Evolutionary conservation across 2,329 filamentous ascomycete genomes (phyloP).

Genomic region (Aspergillus persii): DNA sequence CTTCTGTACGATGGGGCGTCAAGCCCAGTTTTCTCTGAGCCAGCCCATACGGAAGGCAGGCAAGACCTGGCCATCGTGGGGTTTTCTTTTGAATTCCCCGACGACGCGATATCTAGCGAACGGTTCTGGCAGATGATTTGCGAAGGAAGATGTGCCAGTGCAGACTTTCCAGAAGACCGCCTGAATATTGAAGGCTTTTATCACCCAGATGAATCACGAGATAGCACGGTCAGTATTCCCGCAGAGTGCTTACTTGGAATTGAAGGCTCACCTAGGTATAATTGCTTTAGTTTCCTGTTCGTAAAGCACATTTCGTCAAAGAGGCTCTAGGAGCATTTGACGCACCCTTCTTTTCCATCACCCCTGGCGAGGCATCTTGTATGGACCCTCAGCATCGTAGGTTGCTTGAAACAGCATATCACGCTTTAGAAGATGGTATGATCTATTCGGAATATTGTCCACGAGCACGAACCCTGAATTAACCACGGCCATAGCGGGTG

Average conservation of each 20-base stretch:
- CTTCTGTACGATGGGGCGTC: too few relatives aligned
- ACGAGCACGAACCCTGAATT: too few relatives aligned
- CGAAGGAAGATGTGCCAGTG: background rate
- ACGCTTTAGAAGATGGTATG: slow-evolving; percentile 2
- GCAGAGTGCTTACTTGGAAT: background rate
- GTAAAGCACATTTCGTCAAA: background rate
- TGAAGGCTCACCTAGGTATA: too few relatives aligned
- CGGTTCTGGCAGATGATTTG: background rate
- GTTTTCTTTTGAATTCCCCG: slow-evolving; percentile 1
- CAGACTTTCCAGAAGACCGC: background rate
- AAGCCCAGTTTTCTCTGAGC: too few relatives aligned
- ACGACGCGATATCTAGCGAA: background rate
- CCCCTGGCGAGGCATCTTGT: background rate
- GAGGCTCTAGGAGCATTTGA: background rate
- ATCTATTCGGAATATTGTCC: background rate
- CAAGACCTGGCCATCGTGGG: too few relatives aligned
- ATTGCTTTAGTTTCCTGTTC: background rate
- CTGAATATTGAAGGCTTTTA: background rate
- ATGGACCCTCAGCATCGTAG: slow-evolving; percentile 2
- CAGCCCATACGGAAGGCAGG: too few relatives aligned
- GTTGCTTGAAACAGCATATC: background rate
- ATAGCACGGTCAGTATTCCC: background rate
- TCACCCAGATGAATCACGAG: background rate
- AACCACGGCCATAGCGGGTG: background rate
- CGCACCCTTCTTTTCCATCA: background rate